Conservation (phyloP, 306 rosid species). For the Gastrolobium villosum region DNA sequence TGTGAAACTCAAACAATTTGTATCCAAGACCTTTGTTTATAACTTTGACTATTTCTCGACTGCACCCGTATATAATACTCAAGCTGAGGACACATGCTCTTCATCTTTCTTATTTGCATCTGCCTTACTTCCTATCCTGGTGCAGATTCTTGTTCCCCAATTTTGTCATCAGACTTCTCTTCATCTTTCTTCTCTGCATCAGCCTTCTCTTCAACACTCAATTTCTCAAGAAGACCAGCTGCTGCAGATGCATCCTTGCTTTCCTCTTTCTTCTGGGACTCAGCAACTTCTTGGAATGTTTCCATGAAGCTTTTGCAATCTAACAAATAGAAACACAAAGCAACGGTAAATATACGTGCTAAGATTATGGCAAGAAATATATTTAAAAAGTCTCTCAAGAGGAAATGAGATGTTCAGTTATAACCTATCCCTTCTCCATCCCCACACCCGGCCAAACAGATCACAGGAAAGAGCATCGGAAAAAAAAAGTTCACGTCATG, state of each 20-base stretch:
- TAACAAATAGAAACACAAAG: conserved; percentile 37
- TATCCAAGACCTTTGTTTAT: conserved; percentile 53
- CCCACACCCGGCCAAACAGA: neutral
- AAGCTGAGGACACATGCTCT: conserved; percentile 67
- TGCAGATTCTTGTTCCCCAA: conserved; percentile 49
- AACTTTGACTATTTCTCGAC: conserved; percentile 35
- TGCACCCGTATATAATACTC: conserved; percentile 50
- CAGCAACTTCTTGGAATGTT: conserved; percentile 90
- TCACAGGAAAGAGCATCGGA: neutral
- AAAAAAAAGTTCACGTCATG: neutral
- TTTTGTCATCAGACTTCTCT: conserved; percentile 57
- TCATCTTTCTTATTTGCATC: conserved; percentile 66
- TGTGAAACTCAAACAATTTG: conserved; percentile 45
- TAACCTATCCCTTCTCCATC: neutral
- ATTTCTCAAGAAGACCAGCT: conserved; percentile 77
- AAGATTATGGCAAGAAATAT: neutral
- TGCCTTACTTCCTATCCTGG: conserved; percentile 47
- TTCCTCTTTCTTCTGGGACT: conserved; percentile 79
- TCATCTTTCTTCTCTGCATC: too few species aligned
- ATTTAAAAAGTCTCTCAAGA: neutral
- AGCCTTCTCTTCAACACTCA: conserved; percentile 77
- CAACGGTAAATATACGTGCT: neutral
- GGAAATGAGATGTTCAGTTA: neutral
- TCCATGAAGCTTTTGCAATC: conserved; percentile 93
- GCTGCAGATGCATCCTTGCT: conserved; percentile 67